A percentile compares a stretch with the other conserved stretches of the same genome.
phyloP scores from a whole-genome alignment of 305 asterid species.

The Caryopteris hybrid region DNA sequence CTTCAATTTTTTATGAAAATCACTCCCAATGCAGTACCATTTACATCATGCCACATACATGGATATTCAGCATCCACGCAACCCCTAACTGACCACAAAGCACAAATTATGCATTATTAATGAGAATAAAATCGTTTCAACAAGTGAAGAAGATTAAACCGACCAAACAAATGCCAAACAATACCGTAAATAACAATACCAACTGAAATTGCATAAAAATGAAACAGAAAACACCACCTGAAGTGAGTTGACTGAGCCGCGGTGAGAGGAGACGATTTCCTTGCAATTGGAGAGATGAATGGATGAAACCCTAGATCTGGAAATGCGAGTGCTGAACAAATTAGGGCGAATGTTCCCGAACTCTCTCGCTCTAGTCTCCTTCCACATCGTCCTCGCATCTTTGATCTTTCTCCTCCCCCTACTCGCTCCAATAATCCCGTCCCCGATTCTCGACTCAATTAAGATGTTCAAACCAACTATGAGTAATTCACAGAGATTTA shows the following conservation, averaged over 20 bases:
- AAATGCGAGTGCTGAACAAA: slow-evolving; percentile 65
- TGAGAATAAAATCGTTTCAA: neutral
- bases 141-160: neutral
- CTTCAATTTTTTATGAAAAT: neutral
- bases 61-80: too few species aligned
- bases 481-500: neutral
- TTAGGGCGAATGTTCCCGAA: slow-evolving; percentile 81
- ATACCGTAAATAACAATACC: neutral
- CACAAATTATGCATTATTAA: neutral
- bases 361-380: slow-evolving; percentile 89
- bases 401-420: slow-evolving; percentile 38
- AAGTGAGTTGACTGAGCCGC: slow-evolving; percentile 81
- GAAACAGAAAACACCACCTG: slow-evolving; percentile 51
- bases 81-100: neutral
- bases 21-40: neutral
- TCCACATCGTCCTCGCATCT: slow-evolving; percentile 99
- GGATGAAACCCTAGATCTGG: slow-evolving; percentile 56
- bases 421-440: slow-evolving; percentile 18
- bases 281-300: slow-evolving; percentile 86
- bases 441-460: slow-evolving; percentile 23
- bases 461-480: slow-evolving; percentile 5
- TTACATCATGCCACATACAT: neutral
- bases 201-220: neutral
- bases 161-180: neutral
- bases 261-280: slow-evolving; percentile 85